phyloP scores from a whole-genome alignment of 2,329 filamentous ascomycete species.

The Monosporascus sp. region DNA sequence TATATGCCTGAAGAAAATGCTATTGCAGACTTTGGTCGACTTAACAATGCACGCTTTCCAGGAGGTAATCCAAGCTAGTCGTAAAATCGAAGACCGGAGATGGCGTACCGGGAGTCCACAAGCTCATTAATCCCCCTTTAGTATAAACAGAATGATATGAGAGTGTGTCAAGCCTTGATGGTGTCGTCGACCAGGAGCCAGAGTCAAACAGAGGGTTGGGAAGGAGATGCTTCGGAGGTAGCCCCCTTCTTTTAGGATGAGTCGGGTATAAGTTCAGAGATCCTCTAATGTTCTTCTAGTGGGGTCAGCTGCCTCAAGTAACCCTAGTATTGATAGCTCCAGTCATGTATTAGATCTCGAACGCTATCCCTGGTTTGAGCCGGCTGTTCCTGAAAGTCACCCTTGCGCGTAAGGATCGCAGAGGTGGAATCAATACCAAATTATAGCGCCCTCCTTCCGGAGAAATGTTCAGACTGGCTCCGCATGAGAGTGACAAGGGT shows the following conservation, averaged over 20 bases:
- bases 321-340: constrained; percentile 33
- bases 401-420: constrained; percentile 38
- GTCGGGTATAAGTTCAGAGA: constrained; percentile 33
- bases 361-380: constrained; percentile 35
- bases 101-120: background rate
- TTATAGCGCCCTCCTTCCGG: constrained; percentile 37
- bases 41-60: background rate
- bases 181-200: background rate
- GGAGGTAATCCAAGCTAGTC: constrained; percentile 3
- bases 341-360: constrained; percentile 37
- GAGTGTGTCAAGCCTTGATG: background rate
- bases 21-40: background rate
- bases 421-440: constrained; percentile 44
- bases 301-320: constrained; percentile 36
- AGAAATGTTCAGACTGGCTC: constrained; percentile 43
- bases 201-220: background rate
- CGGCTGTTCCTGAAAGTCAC: constrained; percentile 32
- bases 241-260: constrained; percentile 17
- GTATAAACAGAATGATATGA: background rate
- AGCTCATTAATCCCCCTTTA: background rate
- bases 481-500: constrained; percentile 36
- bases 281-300: constrained; percentile 33
- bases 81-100: constrained; percentile 2
- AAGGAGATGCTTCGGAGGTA: constrained; percentile 14
- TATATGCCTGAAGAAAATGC: background rate